A percentile compares a stretch with the other conserved stretches of the same genome.
phyloP scores from a whole-genome alignment of 148 eudicot species.

The Rhododendron kiyosumense region DNA sequence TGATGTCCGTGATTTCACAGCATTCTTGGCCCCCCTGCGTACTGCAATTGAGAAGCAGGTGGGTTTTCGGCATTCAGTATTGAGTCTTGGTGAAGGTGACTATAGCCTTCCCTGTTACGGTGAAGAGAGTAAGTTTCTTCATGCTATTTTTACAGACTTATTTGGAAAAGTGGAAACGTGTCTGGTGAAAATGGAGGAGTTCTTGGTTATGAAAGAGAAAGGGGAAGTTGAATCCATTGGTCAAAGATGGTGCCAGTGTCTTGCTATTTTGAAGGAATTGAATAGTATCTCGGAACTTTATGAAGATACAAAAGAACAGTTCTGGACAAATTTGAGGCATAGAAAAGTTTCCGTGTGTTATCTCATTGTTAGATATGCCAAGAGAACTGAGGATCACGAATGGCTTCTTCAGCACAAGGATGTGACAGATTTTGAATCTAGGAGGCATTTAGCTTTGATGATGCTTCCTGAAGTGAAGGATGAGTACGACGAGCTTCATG shows the following conservation, averaged over 20 bases:
- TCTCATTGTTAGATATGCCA: slow-evolving; percentile 54
- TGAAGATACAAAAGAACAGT: slow-evolving; percentile 37
- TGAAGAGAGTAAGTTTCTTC: slow-evolving; percentile 32
- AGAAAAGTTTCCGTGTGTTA: slow-evolving; percentile 40
- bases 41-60: slow-evolving; percentile 16
- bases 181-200: slow-evolving; percentile 37
- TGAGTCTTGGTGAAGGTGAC: slow-evolving; percentile 13
- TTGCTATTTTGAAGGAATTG: slow-evolving; percentile 64
- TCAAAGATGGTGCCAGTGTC: slow-evolving; percentile 50
- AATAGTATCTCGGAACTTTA: slow-evolving; percentile 37
- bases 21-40: slow-evolving; percentile 46
- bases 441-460: slow-evolving; percentile 80
- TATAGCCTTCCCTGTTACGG: slow-evolving; percentile 15
- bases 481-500: slow-evolving; percentile 72
- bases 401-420: slow-evolving; percentile 76
- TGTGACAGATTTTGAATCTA: slow-evolving; percentile 62
- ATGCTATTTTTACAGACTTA: slow-evolving; percentile 31
- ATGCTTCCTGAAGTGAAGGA: slow-evolving; percentile 75
- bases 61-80: slow-evolving; percentile 9
- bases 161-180: slow-evolving; percentile 38
- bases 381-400: slow-evolving; percentile 40
- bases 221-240: slow-evolving; percentile 18
- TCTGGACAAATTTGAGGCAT: slow-evolving; percentile 47
- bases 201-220: slow-evolving; percentile 17
- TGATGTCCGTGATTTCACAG: slow-evolving; percentile 60